Conservation (phyloP, 176 grass and related monocot genomes). For the Guadua angustifolia region DNA sequence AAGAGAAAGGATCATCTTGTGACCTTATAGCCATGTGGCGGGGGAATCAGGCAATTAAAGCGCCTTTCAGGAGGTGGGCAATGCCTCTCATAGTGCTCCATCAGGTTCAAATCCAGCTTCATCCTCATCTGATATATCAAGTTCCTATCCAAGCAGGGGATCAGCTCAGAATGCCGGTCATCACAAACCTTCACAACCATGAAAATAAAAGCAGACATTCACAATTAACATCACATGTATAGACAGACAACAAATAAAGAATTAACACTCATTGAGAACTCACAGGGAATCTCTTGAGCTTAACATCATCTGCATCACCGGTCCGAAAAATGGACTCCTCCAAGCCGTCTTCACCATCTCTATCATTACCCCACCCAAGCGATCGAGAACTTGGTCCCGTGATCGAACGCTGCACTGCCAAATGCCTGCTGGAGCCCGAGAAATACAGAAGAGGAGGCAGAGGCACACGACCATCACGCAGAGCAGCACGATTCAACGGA, state of each 20-base stretch:
- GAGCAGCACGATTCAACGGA: slow-evolving; percentile 53
- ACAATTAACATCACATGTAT: slow-evolving; percentile 23
- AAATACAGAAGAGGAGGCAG: slow-evolving; percentile 85
- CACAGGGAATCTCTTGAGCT: slow-evolving; percentile 86
- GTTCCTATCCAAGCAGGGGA: slow-evolving; percentile 98
- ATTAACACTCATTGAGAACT: slow-evolving; percentile 39
- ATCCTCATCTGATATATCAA: slow-evolving; percentile 97
- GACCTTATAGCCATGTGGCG: slow-evolving; percentile 94
- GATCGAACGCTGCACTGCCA: slow-evolving; percentile 64
- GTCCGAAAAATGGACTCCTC: slow-evolving; percentile 87
- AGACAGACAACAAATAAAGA: not conserved
- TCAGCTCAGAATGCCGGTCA: slow-evolving; percentile 90
- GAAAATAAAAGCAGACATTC: not conserved
- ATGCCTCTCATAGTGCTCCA: slow-evolving; percentile 99
- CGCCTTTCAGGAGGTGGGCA: slow-evolving; percentile 88
- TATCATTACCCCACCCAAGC: slow-evolving; percentile 71
- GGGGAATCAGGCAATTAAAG: slow-evolving; percentile 92
- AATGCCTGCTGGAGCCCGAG: slow-evolving; percentile 64
- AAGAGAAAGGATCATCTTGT: slow-evolving; percentile 27
- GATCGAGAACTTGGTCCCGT: slow-evolving; percentile 85
- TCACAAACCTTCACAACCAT: slow-evolving; percentile 74
- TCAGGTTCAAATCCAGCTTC: slow-evolving; percentile 94
- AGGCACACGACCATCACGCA: slow-evolving; percentile 71
- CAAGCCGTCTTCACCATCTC: slow-evolving; percentile 48
- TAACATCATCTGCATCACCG: slow-evolving; percentile 54